Evolutionary conservation across 2,329 filamentous ascomycete genomes (phyloP).

Genomic region (Fusarium fujikuroi): DNA sequence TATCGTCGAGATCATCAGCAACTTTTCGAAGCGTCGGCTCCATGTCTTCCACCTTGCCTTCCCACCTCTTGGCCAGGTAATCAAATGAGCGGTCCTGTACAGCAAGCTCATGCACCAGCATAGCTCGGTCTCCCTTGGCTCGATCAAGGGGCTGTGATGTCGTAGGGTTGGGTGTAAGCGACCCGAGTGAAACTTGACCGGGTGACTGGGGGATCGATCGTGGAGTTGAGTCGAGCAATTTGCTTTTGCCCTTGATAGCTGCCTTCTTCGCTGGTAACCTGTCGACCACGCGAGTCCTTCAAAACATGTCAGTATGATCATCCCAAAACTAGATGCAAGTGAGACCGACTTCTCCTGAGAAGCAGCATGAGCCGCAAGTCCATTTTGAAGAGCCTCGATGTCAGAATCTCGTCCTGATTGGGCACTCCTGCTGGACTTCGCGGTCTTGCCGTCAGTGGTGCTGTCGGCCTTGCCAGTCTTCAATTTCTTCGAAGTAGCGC

Average conservation of each 20-base stretch:
- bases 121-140: slow-evolving; percentile 63
- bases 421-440: slow-evolving; percentile 49
- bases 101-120: slow-evolving; percentile 71
- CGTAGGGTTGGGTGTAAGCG: slow-evolving; percentile 62
- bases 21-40: slow-evolving; percentile 66
- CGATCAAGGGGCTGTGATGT: slow-evolving; percentile 63
- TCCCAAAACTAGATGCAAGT: slow-evolving; percentile 17
- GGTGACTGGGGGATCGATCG: slow-evolving; percentile 64
- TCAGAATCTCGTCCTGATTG: slow-evolving; percentile 60
- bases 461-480: slow-evolving; percentile 49
- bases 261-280: slow-evolving; percentile 50
- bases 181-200: slow-evolving; percentile 63
- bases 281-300: slow-evolving; percentile 51
- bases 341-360: slow-evolving; percentile 51
- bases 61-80: slow-evolving; percentile 62
- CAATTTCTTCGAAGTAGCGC: slow-evolving; percentile 27
- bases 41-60: slow-evolving; percentile 65
- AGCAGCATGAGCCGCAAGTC: slow-evolving; percentile 51
- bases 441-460: slow-evolving; percentile 45
- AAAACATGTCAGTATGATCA: slow-evolving; percentile 43
- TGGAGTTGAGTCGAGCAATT: slow-evolving; percentile 54
- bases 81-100: slow-evolving; percentile 62
- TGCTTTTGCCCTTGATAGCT: slow-evolving; percentile 54
- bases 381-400: slow-evolving; percentile 60
- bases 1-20: slow-evolving; percentile 60